Conservation (phyloP, 192 early-diverging fungal genomes). For the Rhizophagus prolifer region DNA sequence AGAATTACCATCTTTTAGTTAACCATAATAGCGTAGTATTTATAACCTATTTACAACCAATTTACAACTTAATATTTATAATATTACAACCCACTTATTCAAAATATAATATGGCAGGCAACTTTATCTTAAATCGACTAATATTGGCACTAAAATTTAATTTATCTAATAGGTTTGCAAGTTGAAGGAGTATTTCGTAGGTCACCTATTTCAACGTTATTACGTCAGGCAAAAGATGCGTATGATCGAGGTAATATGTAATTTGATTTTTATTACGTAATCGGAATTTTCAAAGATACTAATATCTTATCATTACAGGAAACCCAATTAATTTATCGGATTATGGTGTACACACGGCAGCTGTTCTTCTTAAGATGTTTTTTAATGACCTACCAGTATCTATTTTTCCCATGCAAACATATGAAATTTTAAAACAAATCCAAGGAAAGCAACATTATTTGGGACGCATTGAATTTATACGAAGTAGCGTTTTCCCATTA, state of each 20-base stretch:
- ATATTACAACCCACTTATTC: no score
- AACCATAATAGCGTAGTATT: no score
- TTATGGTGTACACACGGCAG: conserved; percentile 79
- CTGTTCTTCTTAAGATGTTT: conserved; percentile 81
- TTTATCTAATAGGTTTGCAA: conserved; percentile 53
- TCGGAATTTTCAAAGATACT: background rate
- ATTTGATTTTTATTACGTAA: background rate
- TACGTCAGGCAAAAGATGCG: conserved; percentile 63
- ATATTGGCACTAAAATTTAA: background rate
- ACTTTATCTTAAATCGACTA: background rate
- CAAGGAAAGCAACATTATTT: conserved; percentile 31
- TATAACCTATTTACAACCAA: no score
- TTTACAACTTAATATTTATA: no score
- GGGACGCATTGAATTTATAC: conserved; percentile 46
- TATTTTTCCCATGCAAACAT: conserved; percentile 64
- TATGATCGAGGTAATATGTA: conserved; percentile 49
- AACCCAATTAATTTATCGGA: conserved; percentile 56
- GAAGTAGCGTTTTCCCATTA: conserved; percentile 32
- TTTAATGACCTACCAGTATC: conserved; percentile 80
- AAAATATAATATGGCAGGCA: no score
- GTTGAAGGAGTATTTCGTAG: conserved; percentile 85
- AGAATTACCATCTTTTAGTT: no score
- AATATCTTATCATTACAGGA: conserved; percentile 30
- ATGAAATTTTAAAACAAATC: conserved; percentile 46
- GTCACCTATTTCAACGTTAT: conserved; percentile 69